Evolutionary conservation across 106 monocot species (phyloP).

Genomic region (Dioscorea zingiberensis): DNA sequence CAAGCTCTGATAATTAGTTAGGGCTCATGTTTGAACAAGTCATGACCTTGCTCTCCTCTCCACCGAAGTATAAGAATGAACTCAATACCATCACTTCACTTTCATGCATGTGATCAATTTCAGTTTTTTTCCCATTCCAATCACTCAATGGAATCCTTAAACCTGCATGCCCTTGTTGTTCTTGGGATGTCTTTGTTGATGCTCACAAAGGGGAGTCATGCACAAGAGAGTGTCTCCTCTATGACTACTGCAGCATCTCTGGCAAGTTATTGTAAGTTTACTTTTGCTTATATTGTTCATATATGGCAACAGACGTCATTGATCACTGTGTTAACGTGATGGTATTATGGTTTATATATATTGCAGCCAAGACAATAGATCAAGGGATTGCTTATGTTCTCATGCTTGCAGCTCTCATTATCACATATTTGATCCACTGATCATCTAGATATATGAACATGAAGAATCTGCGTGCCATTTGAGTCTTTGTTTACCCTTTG

Average conservation of each 20-base stretch:
- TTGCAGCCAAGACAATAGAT: background rate
- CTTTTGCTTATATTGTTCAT: background rate
- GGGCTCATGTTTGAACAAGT: too few relatives aligned
- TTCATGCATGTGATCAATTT: too few relatives aligned
- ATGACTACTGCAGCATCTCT: background rate
- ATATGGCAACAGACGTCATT: too few relatives aligned
- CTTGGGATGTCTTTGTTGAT: background rate
- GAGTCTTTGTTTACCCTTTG: too few relatives aligned
- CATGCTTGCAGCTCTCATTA: background rate
- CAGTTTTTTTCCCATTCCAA: too few relatives aligned
- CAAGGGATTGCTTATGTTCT: background rate
- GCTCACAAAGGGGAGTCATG: background rate
- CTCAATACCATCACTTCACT: too few relatives aligned
- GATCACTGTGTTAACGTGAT: too few relatives aligned
- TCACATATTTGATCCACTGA: background rate
- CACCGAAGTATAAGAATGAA: too few relatives aligned
- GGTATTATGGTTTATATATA: too few relatives aligned
- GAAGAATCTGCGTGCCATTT: too few relatives aligned
- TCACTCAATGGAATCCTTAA: background rate
- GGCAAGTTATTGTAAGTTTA: background rate
- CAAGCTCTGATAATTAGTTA: too few relatives aligned
- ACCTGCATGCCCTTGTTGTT: background rate
- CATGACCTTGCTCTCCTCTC: too few relatives aligned
- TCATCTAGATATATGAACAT: background rate
- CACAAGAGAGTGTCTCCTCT: background rate